Base-by-base conservation (phyloP, 768 basidiomycete species). In the Calocera viscosa region DNA sequence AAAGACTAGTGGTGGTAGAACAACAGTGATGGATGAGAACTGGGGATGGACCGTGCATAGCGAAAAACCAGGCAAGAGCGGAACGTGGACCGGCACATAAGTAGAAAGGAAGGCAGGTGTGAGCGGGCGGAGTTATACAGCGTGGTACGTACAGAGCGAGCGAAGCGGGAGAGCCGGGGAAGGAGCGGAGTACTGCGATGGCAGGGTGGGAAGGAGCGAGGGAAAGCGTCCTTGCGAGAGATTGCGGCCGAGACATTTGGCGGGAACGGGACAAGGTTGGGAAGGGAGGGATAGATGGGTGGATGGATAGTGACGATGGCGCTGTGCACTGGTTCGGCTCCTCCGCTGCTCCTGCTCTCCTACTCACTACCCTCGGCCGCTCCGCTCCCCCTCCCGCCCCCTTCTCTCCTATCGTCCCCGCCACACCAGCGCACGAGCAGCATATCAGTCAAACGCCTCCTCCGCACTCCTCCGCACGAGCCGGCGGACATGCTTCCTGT, bases 401-500 rank as follows among this genome's bases (percentile, higher is more conserved):
- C 43, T 19, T 19, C 43, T 47, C 7, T 19, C 43, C 43, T 47
- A 5, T 7, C 35, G 43, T 47, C 43, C 24, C 43, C 43, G 24
- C 24, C 7, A 24, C 7, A 47, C 43, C 16, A 19, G 19, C 8
- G 43, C 7, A 47, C 43, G 24, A 24, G 19, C 60, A 10, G 8
- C 35, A 34, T 63, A 53, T 69, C 66, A 89, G 72, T 92, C 90
- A 71, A 82, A 90, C 1, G 86, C 88, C 73, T 94, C 94, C 74
- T 98, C 95, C 12, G 94, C 94, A 71, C 88, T 89, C 77, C 81
- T 81, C 68, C 94, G 83, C 60, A 84, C 95, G 70, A 98, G 77
- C 69, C 91, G 84, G 72, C 94, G 87, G 66, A 99, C 94, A 78
- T 93, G 95, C 88, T 96, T 97, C 84, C 83, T 90, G 78, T 98